Conservation (phyloP, 495 filamentous ascomycete species). For the Geopyxis carbonaria region DNA sequence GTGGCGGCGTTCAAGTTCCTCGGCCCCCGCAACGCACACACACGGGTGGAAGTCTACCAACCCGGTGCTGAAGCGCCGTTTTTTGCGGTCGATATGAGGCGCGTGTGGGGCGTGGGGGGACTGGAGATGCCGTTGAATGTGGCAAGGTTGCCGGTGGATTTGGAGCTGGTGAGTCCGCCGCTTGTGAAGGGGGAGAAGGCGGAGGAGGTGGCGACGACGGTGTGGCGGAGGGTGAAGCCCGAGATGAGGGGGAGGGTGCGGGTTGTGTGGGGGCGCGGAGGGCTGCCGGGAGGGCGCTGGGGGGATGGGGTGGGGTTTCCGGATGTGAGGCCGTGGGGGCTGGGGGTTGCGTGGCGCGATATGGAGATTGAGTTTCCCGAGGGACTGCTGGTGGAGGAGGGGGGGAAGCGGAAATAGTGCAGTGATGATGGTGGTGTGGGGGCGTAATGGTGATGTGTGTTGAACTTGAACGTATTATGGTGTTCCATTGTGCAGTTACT, state of each 20-base stretch:
- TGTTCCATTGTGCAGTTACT: too few relatives aligned
- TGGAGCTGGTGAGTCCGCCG: background rate
- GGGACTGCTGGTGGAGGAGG: too few relatives aligned
- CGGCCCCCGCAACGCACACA: background rate
- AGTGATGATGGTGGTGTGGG: too few relatives aligned
- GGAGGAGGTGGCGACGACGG: slow-evolving; percentile 68
- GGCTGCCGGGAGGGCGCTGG: too few relatives aligned
- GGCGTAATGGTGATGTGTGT: too few relatives aligned
- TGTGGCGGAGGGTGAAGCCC: slow-evolving; percentile 56
- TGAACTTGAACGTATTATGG: too few relatives aligned
- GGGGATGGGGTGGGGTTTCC: too few relatives aligned
- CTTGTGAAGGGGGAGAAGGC: slow-evolving; percentile 55
- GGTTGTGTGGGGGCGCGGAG: slow-evolving; percentile 57
- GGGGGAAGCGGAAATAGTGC: too few relatives aligned
- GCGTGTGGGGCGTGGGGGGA: background rate
- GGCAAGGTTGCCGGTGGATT: background rate
- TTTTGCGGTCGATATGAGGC: background rate
- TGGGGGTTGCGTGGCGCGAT: too few relatives aligned
- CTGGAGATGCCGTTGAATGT: background rate
- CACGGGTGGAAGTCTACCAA: background rate
- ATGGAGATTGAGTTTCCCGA: too few relatives aligned
- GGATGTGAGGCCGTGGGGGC: too few relatives aligned
- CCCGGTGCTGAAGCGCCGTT: background rate
- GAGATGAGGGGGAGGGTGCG: slow-evolving; percentile 77
- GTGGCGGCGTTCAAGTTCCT: background rate